Evolutionary conservation across 2,329 filamentous ascomycete genomes (phyloP).

Genomic region (Stagonosporopsis rhizophila): DNA sequence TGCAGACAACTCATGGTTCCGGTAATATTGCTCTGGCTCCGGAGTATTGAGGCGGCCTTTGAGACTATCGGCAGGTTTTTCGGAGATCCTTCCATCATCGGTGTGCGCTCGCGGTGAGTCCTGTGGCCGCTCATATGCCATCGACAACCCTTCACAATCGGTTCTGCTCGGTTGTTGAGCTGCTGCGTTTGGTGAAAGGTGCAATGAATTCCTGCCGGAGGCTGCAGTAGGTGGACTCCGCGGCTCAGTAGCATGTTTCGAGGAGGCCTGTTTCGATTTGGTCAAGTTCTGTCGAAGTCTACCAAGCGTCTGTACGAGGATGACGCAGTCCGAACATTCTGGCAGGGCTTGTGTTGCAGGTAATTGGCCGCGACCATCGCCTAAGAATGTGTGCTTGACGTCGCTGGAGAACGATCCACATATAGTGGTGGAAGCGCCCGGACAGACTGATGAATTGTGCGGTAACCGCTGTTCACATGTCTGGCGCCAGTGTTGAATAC

Average conservation of each 20-base stretch:
- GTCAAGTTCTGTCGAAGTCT: slow-evolving; percentile 32
- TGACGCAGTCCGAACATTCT: slow-evolving; percentile 33
- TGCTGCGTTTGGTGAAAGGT: neutral
- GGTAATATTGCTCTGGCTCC: slow-evolving; percentile 7
- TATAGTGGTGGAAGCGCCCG: slow-evolving; percentile 14
- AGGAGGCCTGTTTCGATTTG: slow-evolving; percentile 1
- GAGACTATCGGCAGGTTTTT: neutral
- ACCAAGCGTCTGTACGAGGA: slow-evolving; percentile 33
- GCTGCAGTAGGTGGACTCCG: neutral
- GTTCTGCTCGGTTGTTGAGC: neutral
- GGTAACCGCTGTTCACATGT: neutral
- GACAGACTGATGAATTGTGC: neutral
- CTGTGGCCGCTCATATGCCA: too few relatives aligned
- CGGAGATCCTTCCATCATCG: neutral
- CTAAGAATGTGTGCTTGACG: slow-evolving; percentile 29
- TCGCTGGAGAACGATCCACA: slow-evolving; percentile 25
- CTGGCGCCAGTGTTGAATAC: slow-evolving; percentile 27
- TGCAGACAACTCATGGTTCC: neutral
- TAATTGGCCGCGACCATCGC: neutral
- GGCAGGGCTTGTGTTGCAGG: slow-evolving; percentile 1
- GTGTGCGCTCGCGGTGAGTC: too few relatives aligned
- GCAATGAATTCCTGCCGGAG: neutral
- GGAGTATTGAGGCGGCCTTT: neutral
- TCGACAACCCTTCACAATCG: too few relatives aligned
- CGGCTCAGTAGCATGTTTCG: neutral